A percentile compares a stretch with the other conserved stretches of the same genome.
Evolutionary conservation across 2,329 filamentous ascomycete genomes (phyloP).

Genomic region (Akanthomyces uredinophilus): DNA sequence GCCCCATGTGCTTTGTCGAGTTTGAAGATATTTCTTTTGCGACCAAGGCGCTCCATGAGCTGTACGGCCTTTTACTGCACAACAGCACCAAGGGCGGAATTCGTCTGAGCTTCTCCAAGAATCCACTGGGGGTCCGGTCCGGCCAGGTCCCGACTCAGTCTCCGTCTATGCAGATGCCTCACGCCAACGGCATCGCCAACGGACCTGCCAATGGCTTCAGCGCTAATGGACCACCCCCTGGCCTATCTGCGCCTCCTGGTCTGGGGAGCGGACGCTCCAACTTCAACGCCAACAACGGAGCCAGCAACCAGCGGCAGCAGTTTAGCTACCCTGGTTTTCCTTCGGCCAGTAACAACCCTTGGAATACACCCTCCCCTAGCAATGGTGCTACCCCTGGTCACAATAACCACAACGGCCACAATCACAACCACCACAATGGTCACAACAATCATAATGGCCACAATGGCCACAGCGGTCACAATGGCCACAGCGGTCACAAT

Average conservation of each 20-base stretch:
- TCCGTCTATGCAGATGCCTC: conserved; percentile 39
- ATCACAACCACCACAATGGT: neutral
- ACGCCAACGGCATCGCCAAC: conserved; percentile 46
- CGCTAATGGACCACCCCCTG: conserved; percentile 74
- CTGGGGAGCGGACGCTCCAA: conserved; percentile 37
- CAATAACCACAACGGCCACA: neutral
- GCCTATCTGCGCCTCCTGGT: conserved; percentile 70
- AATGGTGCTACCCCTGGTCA: conserved; percentile 11
- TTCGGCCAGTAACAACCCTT: conserved; percentile 19
- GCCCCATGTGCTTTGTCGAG: conserved; percentile 98
- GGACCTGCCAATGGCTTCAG: conserved; percentile 55
- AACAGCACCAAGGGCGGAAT: conserved; percentile 90
- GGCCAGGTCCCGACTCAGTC: conserved; percentile 54
- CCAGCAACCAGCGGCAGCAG: neutral
- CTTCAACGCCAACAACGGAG: neutral
- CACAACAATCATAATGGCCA: neutral
- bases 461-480: neutral
- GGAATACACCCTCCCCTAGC: conserved; percentile 22
- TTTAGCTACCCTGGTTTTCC: conserved; percentile 18
- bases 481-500: neutral
- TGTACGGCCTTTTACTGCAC: conserved; percentile 81
- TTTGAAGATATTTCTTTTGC: conserved; percentile 92
- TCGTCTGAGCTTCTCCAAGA: conserved; percentile 93
- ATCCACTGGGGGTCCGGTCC: conserved; percentile 86
- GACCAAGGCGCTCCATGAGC: conserved; percentile 81